These are phyloP conservation scores for Chytriomyces sp. DNA, from an alignment of 192 early-diverging fungal species.

Conservation along the genomic window DNA sequence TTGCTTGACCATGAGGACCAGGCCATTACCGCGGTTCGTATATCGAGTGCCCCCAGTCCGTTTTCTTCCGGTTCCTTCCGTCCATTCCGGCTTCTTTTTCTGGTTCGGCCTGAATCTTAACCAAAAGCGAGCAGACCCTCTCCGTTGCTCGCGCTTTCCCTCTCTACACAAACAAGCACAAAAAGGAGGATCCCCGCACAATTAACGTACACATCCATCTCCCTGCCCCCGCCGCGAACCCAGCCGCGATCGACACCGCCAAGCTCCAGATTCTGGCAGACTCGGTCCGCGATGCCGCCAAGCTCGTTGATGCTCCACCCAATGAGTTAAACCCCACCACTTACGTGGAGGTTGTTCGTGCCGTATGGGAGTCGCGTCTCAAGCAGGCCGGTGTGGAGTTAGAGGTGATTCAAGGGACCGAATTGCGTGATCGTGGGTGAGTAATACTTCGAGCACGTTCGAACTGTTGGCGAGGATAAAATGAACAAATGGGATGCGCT, in stretches of 20 bases:
- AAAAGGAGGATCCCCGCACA: background rate
- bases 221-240: background rate
- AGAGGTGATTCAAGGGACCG: conserved; percentile 48
- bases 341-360: conserved; percentile 43
- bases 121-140: conserved; percentile 13
- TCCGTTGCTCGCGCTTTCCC: conserved; percentile 42
- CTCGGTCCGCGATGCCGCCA: conserved; percentile 35
- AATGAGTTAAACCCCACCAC: conserved; percentile 45
- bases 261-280: conserved; percentile 27
- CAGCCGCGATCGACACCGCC: background rate
- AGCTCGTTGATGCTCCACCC: conserved; percentile 50
- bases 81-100: too few relatives aligned
- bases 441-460: background rate
- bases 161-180: conserved; percentile 33
- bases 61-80: too few relatives aligned
- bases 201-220: conserved; percentile 34
- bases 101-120: background rate
- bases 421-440: conserved; percentile 45
- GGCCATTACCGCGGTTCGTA: conserved; percentile 4
- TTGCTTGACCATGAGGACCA: conserved; percentile 1
- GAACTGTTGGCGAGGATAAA: background rate
- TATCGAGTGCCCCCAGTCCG: background rate
- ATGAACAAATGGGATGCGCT: background rate
- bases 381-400: conserved; percentile 34
- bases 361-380: conserved; percentile 20